phyloP scores from a whole-genome alignment of 495 filamentous ascomycete genomes.

The Penicillium roqueforti region DNA sequence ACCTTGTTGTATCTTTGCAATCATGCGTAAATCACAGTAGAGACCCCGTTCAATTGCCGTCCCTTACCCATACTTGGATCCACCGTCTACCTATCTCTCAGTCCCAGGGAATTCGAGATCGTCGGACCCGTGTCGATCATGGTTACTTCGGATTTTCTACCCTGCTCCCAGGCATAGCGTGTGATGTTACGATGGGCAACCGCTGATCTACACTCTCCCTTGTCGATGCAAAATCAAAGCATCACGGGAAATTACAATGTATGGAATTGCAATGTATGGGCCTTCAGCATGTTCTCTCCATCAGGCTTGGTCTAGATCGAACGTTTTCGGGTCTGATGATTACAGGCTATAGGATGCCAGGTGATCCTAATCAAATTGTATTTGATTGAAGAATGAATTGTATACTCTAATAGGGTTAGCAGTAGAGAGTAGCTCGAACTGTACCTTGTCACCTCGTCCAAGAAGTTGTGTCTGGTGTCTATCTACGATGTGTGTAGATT shows the following conservation, averaged over 20 bases:
- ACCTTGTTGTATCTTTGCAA: no score
- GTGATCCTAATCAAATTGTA: no score
- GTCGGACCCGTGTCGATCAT: background rate
- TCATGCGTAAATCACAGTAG: no score
- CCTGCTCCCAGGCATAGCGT: background rate
- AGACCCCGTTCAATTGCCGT: background rate
- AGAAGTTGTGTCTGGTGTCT: background rate
- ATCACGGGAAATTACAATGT: background rate
- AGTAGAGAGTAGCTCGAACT: no score
- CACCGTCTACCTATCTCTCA: background rate
- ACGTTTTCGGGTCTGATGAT: no score
- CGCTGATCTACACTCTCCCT: slow-evolving; percentile 1
- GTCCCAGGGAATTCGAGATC: background rate
- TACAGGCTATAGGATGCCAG: no score
- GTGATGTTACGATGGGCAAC: slow-evolving; percentile 5
- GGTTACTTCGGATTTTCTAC: background rate
- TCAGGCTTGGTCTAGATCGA: background rate
- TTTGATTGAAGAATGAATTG: no score
- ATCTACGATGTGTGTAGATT: background rate
- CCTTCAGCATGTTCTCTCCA: background rate
- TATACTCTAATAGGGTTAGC: no score
- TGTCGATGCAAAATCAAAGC: background rate
- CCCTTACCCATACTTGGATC: no score
- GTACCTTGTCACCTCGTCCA: background rate
- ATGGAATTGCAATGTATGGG: background rate